These are phyloP conservation scores for Betula pendula DNA, from an alignment of 306 rosid species.

Conservation along the genomic window DNA sequence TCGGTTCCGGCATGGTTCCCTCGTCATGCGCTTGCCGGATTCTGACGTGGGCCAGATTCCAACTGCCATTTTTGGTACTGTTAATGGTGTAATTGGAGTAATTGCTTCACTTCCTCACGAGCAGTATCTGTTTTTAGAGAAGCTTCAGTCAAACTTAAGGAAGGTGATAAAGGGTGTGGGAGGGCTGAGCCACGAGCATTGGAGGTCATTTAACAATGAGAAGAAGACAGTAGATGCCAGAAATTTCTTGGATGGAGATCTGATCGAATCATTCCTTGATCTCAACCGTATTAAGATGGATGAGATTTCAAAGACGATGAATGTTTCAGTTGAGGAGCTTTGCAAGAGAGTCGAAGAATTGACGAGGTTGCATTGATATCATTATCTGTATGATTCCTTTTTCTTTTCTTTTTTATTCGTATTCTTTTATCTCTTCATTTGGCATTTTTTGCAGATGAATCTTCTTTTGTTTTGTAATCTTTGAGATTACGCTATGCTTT, in stretches of 20 bases:
- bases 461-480: neutral
- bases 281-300: conserved; percentile 87
- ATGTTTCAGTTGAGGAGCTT: conserved; percentile 87
- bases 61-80: conserved; percentile 84
- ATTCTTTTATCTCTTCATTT: neutral
- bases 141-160: conserved; percentile 86
- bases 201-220: conserved; percentile 95
- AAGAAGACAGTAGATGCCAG: conserved; percentile 82
- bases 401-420: conserved; percentile 6
- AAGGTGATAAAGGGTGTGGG: conserved; percentile 97
- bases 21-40: conserved; percentile 94
- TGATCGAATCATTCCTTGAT: conserved; percentile 95
- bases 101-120: conserved; percentile 95
- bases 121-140: conserved; percentile 79
- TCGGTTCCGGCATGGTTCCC: conserved; percentile 80
- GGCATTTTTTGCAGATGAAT: neutral
- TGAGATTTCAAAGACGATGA: conserved; percentile 71
- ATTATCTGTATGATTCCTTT: neutral
- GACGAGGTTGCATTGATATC: conserved; percentile 81
- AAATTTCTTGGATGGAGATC: conserved; percentile 89
- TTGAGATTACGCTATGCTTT: neutral
- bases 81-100: conserved; percentile 96
- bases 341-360: conserved; percentile 94
- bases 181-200: conserved; percentile 94
- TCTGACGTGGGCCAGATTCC: conserved; percentile 97